Percentiles rank a stretch among this genome's conserved stretches.
These are phyloP conservation scores for Leccinum olivaceoglutinosum DNA, from an alignment of 1,284 basidiomycete species.

Conservation along the genomic window DNA sequence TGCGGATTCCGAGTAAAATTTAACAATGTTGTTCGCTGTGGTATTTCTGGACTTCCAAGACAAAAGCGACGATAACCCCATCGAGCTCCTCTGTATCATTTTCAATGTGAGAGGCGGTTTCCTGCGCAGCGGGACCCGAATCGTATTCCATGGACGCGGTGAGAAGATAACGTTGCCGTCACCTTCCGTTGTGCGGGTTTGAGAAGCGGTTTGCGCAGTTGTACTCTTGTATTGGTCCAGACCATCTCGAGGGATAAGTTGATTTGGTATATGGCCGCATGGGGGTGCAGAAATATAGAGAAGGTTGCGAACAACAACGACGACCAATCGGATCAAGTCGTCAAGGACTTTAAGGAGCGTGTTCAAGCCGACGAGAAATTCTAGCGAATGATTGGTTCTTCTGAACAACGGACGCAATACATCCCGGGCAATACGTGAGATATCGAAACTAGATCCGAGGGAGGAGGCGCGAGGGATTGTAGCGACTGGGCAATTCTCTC, in stretches of 20 bases:
- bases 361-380: slow-evolving; percentile 42
- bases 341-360: slow-evolving; percentile 51
- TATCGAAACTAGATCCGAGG: slow-evolving; percentile 43
- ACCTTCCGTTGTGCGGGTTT: slow-evolving; percentile 74
- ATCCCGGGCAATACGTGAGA: slow-evolving; percentile 44
- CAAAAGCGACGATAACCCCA: slow-evolving; percentile 66
- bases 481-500: slow-evolving; percentile 62
- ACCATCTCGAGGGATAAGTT: slow-evolving; percentile 48
- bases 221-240: slow-evolving; percentile 40
- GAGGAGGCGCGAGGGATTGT: slow-evolving; percentile 54
- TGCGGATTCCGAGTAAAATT: slow-evolving; percentile 48
- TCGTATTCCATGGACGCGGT: slow-evolving; percentile 36
- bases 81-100: slow-evolving; percentile 49
- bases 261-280: slow-evolving; percentile 54
- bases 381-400: slow-evolving; percentile 49
- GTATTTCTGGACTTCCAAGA: slow-evolving; percentile 61
- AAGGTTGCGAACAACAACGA: slow-evolving; percentile 66
- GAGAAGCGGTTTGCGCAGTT: slow-evolving; percentile 50
- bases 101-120: too few species aligned
- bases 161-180: slow-evolving; percentile 74
- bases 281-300: slow-evolving; percentile 67
- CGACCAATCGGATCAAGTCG: slow-evolving; percentile 57
- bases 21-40: slow-evolving; percentile 57
- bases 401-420: slow-evolving; percentile 55
- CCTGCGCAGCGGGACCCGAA: too few species aligned